Base-by-base conservation (phyloP, 805 yeast genomes). In the Candida arabinofermentans region DNA sequence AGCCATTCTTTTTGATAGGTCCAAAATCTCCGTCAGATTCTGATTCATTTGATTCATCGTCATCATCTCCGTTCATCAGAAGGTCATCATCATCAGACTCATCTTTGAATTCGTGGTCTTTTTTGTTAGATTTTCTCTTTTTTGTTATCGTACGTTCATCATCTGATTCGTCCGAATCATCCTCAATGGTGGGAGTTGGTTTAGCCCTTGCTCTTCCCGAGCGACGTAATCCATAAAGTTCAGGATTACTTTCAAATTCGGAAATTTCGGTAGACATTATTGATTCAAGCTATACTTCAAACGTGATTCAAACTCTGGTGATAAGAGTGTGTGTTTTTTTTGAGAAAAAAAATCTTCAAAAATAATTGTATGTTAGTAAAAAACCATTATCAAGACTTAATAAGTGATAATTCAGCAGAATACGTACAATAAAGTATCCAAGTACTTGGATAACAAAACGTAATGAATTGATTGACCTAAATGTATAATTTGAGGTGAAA, bases 221-320 rank as follows among this genome's bases (percentile, higher is more conserved):
- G 50, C 95, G 73, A 63, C 95, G 76, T 41, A 86, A 69, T 2
- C 95, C 95, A 53, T 86, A 86, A n/a, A 86, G 69, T 57, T 84
- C 95, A 1, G 95, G 95, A 58, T 85, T 81, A 38, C 69, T 74
- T 41, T 76, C 69, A 14, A 82, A 75, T 44, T 81, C 89, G 6
- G 55, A 42, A 24, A 59, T 47, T 27, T 46, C 56, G 8, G 49
- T 37, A 13, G 55, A 44, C 57, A 54, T 57, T 17, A 8, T 32
- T 9, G 3, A 26, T 36, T n/a, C n/a, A n/a, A n/a, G n/a, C n/a
- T n/a, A n/a, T n/a, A n/a, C n/a, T n/a, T n/a, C n/a, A n/a, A n/a
- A n/a, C n/a, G n/a, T n/a, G n/a, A n/a, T n/a, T n/a, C n/a, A n/a
- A n/a, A n/a, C n/a, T n/a, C n/a, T n/a, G n/a, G n/a, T n/a, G n/a